Conservation (phyloP, 148 eudicot species). For the Limonium bicolor region DNA sequence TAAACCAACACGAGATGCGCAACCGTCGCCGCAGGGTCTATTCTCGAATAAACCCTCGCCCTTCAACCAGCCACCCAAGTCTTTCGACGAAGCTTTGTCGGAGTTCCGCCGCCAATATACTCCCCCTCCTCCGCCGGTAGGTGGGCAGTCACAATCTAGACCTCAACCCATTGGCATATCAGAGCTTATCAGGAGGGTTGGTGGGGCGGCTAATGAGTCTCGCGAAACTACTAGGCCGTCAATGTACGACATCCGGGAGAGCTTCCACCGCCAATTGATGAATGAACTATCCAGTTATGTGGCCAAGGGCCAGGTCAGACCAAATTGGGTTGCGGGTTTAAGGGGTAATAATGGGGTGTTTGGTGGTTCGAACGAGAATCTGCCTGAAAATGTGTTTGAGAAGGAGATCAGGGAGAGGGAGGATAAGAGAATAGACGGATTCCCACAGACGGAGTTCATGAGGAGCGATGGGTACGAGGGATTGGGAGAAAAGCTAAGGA, state of each 20-base stretch:
- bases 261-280: constrained; percentile 13
- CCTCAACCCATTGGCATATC: neutral
- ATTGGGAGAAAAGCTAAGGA: constrained; percentile 45
- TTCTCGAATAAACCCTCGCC: neutral
- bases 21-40: constrained; percentile 5
- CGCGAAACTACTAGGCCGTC: neutral
- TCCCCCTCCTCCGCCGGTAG: constrained; percentile 7
- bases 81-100: constrained; percentile 26
- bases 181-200: constrained; percentile 15
- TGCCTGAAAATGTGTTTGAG: constrained; percentile 13
- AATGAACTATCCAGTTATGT: neutral
- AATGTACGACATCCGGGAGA: constrained; percentile 13
- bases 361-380: constrained; percentile 13
- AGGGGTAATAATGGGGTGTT: constrained; percentile 1
- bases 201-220: neutral
- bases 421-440: constrained; percentile 1
- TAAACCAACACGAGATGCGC: constrained; percentile 10
- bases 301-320: neutral
- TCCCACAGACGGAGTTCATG: constrained; percentile 8
- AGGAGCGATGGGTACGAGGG: constrained; percentile 18
- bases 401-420: constrained; percentile 13
- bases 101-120: constrained; percentile 25
- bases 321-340: constrained; percentile 3
- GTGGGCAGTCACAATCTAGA: neutral
- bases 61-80: neutral